phyloP scores from a whole-genome alignment of 1,139 yeast species.

The Hyphopichia fennica region DNA sequence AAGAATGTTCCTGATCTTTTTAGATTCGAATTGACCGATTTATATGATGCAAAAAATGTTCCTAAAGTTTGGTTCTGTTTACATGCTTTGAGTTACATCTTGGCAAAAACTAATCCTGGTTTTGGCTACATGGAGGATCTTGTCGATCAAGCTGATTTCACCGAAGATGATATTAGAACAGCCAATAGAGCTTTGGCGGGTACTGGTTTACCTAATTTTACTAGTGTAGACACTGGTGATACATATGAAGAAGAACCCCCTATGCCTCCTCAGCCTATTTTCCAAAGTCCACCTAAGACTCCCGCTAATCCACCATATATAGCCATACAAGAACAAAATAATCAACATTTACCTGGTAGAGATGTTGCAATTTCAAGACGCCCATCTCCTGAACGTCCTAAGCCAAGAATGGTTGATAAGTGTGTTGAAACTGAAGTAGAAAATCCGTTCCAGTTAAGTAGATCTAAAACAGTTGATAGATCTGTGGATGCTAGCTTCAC shows the following conservation, averaged over 20 bases:
- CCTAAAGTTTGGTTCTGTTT: conserved; percentile 94
- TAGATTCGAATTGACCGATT: conserved; percentile 86
- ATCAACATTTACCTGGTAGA: conserved; percentile 1
- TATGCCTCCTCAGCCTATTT: neutral
- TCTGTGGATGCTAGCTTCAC: neutral
- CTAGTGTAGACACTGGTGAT: conserved; percentile 37
- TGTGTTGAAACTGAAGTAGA: conserved; percentile 2
- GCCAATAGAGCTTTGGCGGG: conserved; percentile 70
- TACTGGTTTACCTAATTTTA: conserved; percentile 64
- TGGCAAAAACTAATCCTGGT: conserved; percentile 47
- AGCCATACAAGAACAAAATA: neutral
- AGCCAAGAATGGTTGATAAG: conserved; percentile 3
- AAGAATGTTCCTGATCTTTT: conserved; percentile 83
- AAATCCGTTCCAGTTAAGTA: conserved; percentile 1
- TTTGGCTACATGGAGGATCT: conserved; percentile 66
- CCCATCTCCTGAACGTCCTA: neutral
- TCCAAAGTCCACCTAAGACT: neutral
- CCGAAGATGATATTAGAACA: conserved; percentile 63
- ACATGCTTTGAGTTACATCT: conserved; percentile 81
- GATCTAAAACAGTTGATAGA: neutral
- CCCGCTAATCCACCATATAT: neutral
- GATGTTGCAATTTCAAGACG: conserved; percentile 3
- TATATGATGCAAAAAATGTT: conserved; percentile 87
- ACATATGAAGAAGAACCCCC: conserved; percentile 8
- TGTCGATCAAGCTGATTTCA: conserved; percentile 62